Base-by-base conservation (phyloP, 2,329 filamentous ascomycete species). In the Elsinoe perseae region DNA sequence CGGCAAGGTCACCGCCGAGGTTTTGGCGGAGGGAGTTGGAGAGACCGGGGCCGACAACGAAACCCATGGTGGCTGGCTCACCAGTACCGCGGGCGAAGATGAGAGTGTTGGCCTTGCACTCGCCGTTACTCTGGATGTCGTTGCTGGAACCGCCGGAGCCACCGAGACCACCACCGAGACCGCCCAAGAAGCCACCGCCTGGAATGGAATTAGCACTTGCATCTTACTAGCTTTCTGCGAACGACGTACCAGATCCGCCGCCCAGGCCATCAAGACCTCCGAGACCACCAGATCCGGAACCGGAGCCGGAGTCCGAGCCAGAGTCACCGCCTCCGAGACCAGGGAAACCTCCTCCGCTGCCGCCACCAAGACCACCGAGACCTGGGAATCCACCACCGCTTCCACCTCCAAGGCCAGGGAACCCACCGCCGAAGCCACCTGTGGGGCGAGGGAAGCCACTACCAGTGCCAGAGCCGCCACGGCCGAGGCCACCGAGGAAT, bases 21-120 rank as follows among this genome's bases (percentile, higher is more conserved):
- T 50, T 52, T 5, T 50, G 54, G 7, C 43, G 57, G 6, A 65
- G 61, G 14, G 58, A 61, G 16, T 23, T 59, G 10, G 58, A 56
- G 9, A 65, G 58, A 52, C 58, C 59, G 34, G 63, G 62, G 14
- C 79, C 79, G 1, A 74, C 70, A 2, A 76, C 57, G 18, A 65
- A 66, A 12, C 79, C 80, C 55, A 82, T 75, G 59, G 79, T 81
- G 34, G 77, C 78, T 0, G 59, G 34, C 63, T 81, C 77, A 2
- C 72, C 74, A 6, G 79, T 81, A 8, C 80, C 80, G n/a, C 80
- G 75, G n/a, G 79, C 79, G 60, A 79, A 82, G 61, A 82, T 74
- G 50, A 81, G 66, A 2, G 78, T 81, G 59, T 79, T 72, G 21
- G 70, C 65, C 56, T 72, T 73, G 67, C 75, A 77, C 50, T 55